A percentile compares a stretch with the other conserved stretches of the same genome.
These are phyloP conservation scores for Endothia cerciana DNA, from an alignment of 2,329 filamentous ascomycete genomes.

Conservation along the genomic window DNA sequence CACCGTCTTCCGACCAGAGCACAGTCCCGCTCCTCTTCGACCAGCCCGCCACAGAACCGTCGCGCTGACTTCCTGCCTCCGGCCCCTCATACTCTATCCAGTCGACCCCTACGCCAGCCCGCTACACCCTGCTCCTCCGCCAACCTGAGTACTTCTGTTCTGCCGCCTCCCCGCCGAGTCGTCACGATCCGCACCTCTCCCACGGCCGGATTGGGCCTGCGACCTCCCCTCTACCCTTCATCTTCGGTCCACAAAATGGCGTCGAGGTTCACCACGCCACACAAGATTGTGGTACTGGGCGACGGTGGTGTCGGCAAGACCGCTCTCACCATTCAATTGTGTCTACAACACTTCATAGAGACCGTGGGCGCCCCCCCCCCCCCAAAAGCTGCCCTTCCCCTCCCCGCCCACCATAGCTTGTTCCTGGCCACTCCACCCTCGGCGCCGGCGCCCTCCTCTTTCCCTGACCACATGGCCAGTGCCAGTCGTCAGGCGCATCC, in stretches of 20 bases:
- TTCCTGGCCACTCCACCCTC: not conserved
- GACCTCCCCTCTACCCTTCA: slow-evolving; percentile 8
- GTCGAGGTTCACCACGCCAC: slow-evolving; percentile 73
- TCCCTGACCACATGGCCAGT: not conserved
- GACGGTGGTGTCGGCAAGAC: slow-evolving; percentile 95
- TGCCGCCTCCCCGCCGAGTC: slow-evolving; percentile 11
- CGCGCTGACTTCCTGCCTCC: slow-evolving; percentile 13
- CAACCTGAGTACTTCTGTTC: slow-evolving; percentile 6
- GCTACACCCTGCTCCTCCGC: slow-evolving; percentile 18
- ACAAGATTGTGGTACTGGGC: slow-evolving; percentile 93
- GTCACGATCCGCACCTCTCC: slow-evolving; percentile 33
- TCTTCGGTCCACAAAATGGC: slow-evolving; percentile 62
- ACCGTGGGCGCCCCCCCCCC: slow-evolving; percentile 60
- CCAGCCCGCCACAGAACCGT: slow-evolving; percentile 16
- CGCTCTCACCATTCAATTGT: slow-evolving; percentile 93
- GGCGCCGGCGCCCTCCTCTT: slow-evolving; percentile 6
- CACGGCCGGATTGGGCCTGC: slow-evolving; percentile 26
- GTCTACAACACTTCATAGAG: slow-evolving; percentile 97
- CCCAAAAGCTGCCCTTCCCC: slow-evolving; percentile 11
- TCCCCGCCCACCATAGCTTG: slow-evolving; percentile 7
- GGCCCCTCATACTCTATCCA: not conserved
- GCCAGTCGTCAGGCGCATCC: not conserved
- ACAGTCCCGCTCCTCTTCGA: slow-evolving; percentile 9
- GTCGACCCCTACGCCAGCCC: slow-evolving; percentile 16
- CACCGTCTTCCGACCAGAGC: not conserved